These are phyloP conservation scores for Albugo laibachii DNA, from an alignment of 352 stramenopile species.

Conservation along the genomic window DNA sequence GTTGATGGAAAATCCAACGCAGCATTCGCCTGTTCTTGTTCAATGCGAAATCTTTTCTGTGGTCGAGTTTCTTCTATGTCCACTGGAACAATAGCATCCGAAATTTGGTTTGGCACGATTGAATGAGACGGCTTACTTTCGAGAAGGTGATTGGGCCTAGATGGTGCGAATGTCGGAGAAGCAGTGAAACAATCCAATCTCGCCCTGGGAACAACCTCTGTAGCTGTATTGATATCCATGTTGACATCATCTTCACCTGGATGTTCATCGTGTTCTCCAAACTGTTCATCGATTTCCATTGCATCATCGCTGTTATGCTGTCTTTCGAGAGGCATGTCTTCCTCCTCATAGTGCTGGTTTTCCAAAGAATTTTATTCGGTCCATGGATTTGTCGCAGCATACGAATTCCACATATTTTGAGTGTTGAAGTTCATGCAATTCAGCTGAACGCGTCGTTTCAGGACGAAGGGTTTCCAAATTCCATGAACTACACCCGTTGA, in stretches of 20 bases:
- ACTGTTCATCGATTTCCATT: background rate
- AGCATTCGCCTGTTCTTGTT: background rate
- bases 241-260: background rate
- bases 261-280: background rate
- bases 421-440: background rate
- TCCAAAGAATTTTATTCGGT: too few species aligned
- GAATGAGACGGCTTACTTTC: too few species aligned
- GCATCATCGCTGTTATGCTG: background rate
- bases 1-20: background rate
- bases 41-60: too few species aligned
- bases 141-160: too few species aligned
- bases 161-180: too few species aligned
- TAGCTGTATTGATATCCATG: background rate
- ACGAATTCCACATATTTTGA: background rate
- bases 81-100: too few species aligned
- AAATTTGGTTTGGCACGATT: too few species aligned
- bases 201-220: background rate
- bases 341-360: background rate
- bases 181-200: too few species aligned
- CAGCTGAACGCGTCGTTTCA: background rate
- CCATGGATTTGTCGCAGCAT: background rate
- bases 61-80: too few species aligned
- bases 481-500: slow-evolving; percentile 8
- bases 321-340: background rate
- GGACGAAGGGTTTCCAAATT: background rate